Evolutionary conservation across 2,329 filamentous ascomycete genomes (phyloP), one percentile per base, ranked within the genome.

Genomic region (Aspergillus pseudonomiae): DNA sequence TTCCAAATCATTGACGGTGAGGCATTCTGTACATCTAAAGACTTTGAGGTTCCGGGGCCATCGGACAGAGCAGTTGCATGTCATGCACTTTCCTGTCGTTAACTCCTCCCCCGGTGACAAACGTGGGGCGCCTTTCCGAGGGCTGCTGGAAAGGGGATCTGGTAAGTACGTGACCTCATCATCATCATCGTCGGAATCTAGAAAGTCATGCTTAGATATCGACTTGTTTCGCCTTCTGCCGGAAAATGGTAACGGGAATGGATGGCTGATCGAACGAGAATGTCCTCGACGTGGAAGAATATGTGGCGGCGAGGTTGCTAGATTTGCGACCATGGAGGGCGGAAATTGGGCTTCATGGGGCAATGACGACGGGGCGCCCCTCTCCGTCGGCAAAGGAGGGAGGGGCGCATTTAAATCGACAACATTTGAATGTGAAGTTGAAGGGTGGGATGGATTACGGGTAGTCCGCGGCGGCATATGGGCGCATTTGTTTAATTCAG

Each of bases 11-110:
- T 96, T 96, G 74, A 97, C 88, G 21, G 91, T 95, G 71, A 91
- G 81, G 76, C 93, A 97, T 60, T 92, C 90, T 48, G 91, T 91
- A 77, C 93, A 97, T 70, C 92, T 86, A 77, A 95, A 96, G 43
- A 90, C 86, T 41, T 86, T 86, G 65, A 93, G 79, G 59, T 89
- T 86, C 65, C 85, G 86, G 2, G 92, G 92, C 89, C 93, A 96
- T 62, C 90, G 86, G 67, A 96, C 89, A 61, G 89, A 86, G 60
- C 90, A 91, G 71, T 90, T 91, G 77, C 93, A 97, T 39, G 93
- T 94, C 86, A 94, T 93, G 75, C 93, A 97, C 70, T 87, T 89
- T 26, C 92, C 91, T 36, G 87, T 89, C 32, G 84, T 82, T 71
- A 90, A 86, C 68, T 92, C 87, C 68, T 84, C 87, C 67, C 83